Evolutionary conservation across 2,329 filamentous ascomycete genomes (phyloP), one percentile per base, ranked within the genome.

Genomic region (Penicillium paneum): DNA sequence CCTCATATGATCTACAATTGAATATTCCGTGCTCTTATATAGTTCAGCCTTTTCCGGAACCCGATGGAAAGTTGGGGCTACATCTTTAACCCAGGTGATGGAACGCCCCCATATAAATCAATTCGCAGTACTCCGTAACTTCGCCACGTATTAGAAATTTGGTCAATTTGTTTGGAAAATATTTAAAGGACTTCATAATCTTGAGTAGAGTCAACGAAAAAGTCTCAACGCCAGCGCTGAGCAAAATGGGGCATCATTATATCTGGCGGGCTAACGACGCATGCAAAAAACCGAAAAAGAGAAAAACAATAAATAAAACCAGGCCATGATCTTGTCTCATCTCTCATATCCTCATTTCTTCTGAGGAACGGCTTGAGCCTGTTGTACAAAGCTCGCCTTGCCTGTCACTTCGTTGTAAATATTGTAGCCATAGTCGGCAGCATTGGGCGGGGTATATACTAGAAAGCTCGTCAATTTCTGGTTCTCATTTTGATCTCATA

Each of bases 361-460:
- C 28, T 46, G 46, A 2, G 49, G 35, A 26, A 58, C 46, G 12
- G 64, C 46, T 26, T 56, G 56, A 8, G 67, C 67, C 52, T 70
- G 67, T 5, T 61, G 52, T 1, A 70, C 65, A 52, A 64, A 64
- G 48, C 64, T 64, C 5, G 63, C 57, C 42, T 63, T 64, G 8
- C 67, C 67, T 1, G 67, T 69, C 0, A 51, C 57, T 34, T 65
- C 63, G 39, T 70, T 64, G 46, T 67, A 70, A 28, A 70, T 65
- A 35, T 70, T 64, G 35, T 69, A 70, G 3, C 68, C 68, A 44
- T 68, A 69, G 29, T 70, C 68, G 1, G 67, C 68, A 13, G 68
- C 68, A 60, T 70, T 70, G 0, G 68, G 68, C 1, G 68, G 68
- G 1, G 68, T 70, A 39, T 70, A 70, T 36, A 70, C 68, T 70